phyloP scores from a whole-genome alignment of 805 yeast genomes.

The Saccharomyces eubayanus region DNA sequence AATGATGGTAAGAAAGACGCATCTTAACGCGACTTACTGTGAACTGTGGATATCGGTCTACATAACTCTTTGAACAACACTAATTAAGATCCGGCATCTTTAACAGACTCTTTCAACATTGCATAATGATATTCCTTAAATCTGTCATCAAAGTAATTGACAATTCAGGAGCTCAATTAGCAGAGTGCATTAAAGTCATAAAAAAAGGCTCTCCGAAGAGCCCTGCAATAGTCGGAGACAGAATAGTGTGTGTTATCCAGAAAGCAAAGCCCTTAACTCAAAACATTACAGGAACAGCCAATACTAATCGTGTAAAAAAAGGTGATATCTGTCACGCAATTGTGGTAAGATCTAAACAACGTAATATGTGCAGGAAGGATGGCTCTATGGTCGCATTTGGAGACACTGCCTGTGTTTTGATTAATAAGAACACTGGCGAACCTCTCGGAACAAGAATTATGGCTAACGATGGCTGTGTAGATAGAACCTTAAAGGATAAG shows the following conservation, averaged over 20 bases:
- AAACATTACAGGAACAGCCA: slow-evolving; percentile 63
- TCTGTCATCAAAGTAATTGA: slow-evolving; percentile 84
- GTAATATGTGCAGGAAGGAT: slow-evolving; percentile 64
- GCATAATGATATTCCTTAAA: slow-evolving; percentile 76
- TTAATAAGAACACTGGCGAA: slow-evolving; percentile 80
- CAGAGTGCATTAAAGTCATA: slow-evolving; percentile 90
- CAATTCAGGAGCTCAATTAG: slow-evolving; percentile 90
- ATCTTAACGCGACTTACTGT: background rate
- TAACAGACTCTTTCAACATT: background rate
- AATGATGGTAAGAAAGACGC: background rate
- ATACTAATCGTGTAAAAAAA: slow-evolving; percentile 76
- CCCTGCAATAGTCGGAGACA: slow-evolving; percentile 82
- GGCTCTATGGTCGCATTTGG: slow-evolving; percentile 83
- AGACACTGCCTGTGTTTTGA: slow-evolving; percentile 93
- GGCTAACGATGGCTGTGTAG: slow-evolving; percentile 53
- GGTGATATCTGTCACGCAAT: slow-evolving; percentile 96
- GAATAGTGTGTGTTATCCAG: slow-evolving; percentile 88
- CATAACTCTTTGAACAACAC: background rate
- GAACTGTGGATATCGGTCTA: background rate
- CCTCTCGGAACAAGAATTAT: slow-evolving; percentile 88
- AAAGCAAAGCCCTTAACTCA: slow-evolving; percentile 74
- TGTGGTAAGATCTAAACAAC: slow-evolving; percentile 83
- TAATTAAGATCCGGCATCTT: background rate
- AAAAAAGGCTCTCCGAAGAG: slow-evolving; percentile 74
- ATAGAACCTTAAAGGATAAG: slow-evolving; percentile 78